These are phyloP conservation scores for Aquanectria penicillioides DNA, from an alignment of 2,329 filamentous ascomycete genomes.

Conservation along the genomic window DNA sequence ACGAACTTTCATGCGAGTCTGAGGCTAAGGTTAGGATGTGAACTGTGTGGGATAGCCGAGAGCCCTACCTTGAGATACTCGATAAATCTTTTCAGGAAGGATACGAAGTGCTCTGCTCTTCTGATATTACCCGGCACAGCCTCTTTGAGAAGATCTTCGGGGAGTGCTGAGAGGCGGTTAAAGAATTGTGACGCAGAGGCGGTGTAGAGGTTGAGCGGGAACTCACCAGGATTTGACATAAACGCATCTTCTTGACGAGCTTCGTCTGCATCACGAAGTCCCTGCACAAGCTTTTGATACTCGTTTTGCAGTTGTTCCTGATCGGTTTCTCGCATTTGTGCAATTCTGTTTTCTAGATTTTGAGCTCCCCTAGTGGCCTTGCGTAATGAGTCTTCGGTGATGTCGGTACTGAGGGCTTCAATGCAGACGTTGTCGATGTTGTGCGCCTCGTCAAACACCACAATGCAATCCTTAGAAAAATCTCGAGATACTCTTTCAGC, in stretches of 20 bases:
- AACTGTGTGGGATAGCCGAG: no score
- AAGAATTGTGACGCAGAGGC: background rate
- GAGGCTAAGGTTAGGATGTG: slow-evolving; percentile 7
- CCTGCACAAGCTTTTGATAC: slow-evolving; percentile 94
- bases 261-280: slow-evolving; percentile 87
- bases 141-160: slow-evolving; percentile 93
- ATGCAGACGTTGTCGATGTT: slow-evolving; percentile 99
- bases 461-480: slow-evolving; percentile 96
- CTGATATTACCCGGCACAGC: slow-evolving; percentile 97
- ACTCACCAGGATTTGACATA: slow-evolving; percentile 85
- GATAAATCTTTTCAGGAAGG: slow-evolving; percentile 95
- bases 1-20: slow-evolving; percentile 97
- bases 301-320: slow-evolving; percentile 94
- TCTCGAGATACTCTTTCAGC: slow-evolving; percentile 95
- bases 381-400: slow-evolving; percentile 92
- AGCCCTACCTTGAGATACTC: slow-evolving; percentile 83
- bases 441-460: slow-evolving; percentile 98
- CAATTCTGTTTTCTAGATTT: slow-evolving; percentile 90
- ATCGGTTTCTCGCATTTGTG: slow-evolving; percentile 95
- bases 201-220: background rate
- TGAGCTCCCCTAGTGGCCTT: slow-evolving; percentile 91
- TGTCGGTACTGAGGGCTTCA: slow-evolving; percentile 94
- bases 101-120: slow-evolving; percentile 93
- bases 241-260: slow-evolving; percentile 93
- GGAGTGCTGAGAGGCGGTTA: slow-evolving; percentile 66